phyloP scores from a whole-genome alignment of 1,139 yeast genomes.

The Scheffersomyces titani region DNA sequence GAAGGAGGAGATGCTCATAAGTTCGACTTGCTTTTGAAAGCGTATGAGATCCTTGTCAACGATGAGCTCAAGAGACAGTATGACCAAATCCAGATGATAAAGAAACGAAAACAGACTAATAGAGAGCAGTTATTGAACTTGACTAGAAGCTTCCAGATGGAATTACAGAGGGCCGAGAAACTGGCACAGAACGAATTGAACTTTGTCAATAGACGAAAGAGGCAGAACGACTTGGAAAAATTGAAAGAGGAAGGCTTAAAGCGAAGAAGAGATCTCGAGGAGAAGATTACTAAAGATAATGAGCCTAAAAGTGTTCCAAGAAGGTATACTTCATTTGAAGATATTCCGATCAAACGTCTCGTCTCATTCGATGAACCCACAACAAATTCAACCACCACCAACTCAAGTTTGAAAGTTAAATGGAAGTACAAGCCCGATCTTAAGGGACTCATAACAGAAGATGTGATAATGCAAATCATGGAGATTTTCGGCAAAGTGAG shows the following conservation, averaged over 20 bases:
- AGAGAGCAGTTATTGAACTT: slow-evolving; percentile 23
- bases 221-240: slow-evolving; percentile 25
- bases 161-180: slow-evolving; percentile 32
- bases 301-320: slow-evolving; percentile 1
- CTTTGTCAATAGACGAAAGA: slow-evolving; percentile 6
- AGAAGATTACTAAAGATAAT: slow-evolving; percentile 5
- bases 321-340: slow-evolving; percentile 21
- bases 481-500: slow-evolving; percentile 44
- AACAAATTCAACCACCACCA: background rate
- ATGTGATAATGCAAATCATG: slow-evolving; percentile 42
- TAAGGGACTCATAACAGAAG: slow-evolving; percentile 28
- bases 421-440: slow-evolving; percentile 49
- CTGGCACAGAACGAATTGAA: slow-evolving; percentile 4
- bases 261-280: slow-evolving; percentile 26
- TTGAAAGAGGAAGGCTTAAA: slow-evolving; percentile 33
- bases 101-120: slow-evolving; percentile 12
- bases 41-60: slow-evolving; percentile 42
- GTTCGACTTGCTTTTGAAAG: slow-evolving; percentile 40
- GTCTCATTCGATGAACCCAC: slow-evolving; percentile 1
- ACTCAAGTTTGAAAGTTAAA: slow-evolving; percentile 20
- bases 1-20: slow-evolving; percentile 34
- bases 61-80: slow-evolving; percentile 32
- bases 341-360: slow-evolving; percentile 12
- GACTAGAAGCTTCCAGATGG: slow-evolving; percentile 33
- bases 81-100: slow-evolving; percentile 29